phyloP scores from a whole-genome alignment of 2,329 filamentous ascomycete genomes.

The Colletotrichum echinochloae region DNA sequence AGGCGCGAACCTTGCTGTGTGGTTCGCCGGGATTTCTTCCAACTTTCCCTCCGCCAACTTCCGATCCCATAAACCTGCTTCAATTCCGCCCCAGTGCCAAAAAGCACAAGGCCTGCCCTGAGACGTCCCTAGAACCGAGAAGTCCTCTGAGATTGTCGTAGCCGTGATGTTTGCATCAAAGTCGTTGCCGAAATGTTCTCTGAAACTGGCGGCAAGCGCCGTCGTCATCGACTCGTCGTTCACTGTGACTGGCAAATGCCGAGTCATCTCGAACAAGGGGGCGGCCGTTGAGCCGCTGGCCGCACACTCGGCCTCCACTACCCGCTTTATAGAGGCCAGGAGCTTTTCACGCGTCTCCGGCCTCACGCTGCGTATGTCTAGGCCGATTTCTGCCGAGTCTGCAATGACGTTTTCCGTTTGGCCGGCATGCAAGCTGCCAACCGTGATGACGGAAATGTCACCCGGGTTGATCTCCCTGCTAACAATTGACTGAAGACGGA shows the following conservation, averaged over 20 bases:
- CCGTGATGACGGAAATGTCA: slow-evolving; percentile 58
- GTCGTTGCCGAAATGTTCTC: slow-evolving; percentile 45
- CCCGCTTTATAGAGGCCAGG: slow-evolving; percentile 51
- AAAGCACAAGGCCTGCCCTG: slow-evolving; percentile 42
- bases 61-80: slow-evolving; percentile 40
- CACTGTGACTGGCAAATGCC: slow-evolving; percentile 60
- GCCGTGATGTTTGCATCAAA: slow-evolving; percentile 53
- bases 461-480: slow-evolving; percentile 47
- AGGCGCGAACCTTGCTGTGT: slow-evolving; percentile 45
- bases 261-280: slow-evolving; percentile 56
- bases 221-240: slow-evolving; percentile 61
- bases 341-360: slow-evolving; percentile 50
- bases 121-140: slow-evolving; percentile 49
- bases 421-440: slow-evolving; percentile 57
- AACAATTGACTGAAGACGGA: slow-evolving; percentile 50
- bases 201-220: slow-evolving; percentile 57
- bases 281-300: slow-evolving; percentile 58
- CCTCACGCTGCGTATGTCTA: slow-evolving; percentile 55
- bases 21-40: slow-evolving; percentile 44
- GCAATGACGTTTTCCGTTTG: slow-evolving; percentile 59
- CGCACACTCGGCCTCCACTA: slow-evolving; percentile 65
- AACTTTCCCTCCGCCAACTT: slow-evolving; percentile 36
- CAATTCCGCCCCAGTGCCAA: slow-evolving; percentile 42
- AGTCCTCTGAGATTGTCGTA: slow-evolving; percentile 67
- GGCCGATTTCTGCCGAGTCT: slow-evolving; percentile 53